A percentile compares a stretch with the other conserved stretches of the same genome.
These are phyloP conservation scores for Brassica incana DNA, from an alignment of 345 rosid genomes.

Conservation along the genomic window DNA sequence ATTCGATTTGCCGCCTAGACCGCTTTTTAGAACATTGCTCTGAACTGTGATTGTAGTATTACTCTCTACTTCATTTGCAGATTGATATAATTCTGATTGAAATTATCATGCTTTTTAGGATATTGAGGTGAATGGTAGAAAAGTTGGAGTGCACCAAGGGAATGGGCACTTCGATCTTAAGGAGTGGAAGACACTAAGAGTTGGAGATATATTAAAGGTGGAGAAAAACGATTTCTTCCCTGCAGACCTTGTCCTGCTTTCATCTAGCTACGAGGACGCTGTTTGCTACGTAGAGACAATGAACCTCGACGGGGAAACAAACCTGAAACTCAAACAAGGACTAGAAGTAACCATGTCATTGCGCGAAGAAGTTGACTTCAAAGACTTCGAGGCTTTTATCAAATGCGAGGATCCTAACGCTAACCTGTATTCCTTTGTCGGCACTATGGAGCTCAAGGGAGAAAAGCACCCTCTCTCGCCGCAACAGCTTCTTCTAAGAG, in stretches of 20 bases:
- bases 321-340: constrained; percentile 87
- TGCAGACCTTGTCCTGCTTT: constrained; percentile 79
- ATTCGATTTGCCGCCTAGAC: too few species aligned
- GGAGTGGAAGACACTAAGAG: constrained; percentile 79
- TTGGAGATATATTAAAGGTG: constrained; percentile 84
- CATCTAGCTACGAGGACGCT: constrained; percentile 84
- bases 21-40: neutral
- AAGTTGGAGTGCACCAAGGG: constrained; percentile 57
- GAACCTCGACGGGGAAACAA: constrained; percentile 98
- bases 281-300: constrained; percentile 94
- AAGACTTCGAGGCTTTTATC: constrained; percentile 63
- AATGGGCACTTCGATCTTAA: constrained; percentile 52
- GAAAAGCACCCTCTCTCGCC: constrained; percentile 68
- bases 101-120: constrained; percentile 50
- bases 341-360: constrained; percentile 62
- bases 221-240: constrained; percentile 88
- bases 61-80: neutral
- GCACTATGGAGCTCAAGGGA: constrained; percentile 66
- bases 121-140: constrained; percentile 76
- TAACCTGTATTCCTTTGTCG: constrained; percentile 77
- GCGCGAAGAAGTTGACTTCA: constrained; percentile 53
- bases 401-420: constrained; percentile 99
- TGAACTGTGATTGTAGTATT: neutral
- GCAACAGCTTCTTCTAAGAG: constrained; percentile 95
- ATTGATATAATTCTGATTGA: neutral